Percentiles rank a stretch among this genome's conserved stretches.
These are phyloP conservation scores for Phytophthora melonis DNA, from an alignment of 352 stramenopile species.

Conservation along the genomic window DNA sequence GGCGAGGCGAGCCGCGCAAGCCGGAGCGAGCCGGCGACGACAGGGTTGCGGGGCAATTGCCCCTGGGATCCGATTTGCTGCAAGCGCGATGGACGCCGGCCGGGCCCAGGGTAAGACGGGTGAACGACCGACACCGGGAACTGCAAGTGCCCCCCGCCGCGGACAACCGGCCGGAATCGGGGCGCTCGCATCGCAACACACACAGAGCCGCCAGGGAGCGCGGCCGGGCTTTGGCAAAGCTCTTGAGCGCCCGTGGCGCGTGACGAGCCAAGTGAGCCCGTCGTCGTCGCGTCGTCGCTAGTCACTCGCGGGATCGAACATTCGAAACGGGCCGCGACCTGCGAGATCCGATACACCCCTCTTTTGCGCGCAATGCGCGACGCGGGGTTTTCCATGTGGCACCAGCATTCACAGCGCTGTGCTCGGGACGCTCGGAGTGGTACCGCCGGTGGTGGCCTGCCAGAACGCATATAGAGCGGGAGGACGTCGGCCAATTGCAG, in stretches of 20 bases:
- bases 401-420: no score
- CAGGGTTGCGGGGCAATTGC: background rate
- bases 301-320: slow-evolving; percentile 8
- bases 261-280: slow-evolving; percentile 7
- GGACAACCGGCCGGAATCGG: slow-evolving; percentile 11
- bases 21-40: no score
- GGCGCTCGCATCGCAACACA: slow-evolving; percentile 7
- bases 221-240: slow-evolving; percentile 17
- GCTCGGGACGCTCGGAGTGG: background rate
- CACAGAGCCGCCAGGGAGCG: slow-evolving; percentile 10
- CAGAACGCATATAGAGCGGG: background rate
- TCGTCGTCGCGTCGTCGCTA: slow-evolving; percentile 16
- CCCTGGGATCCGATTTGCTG: slow-evolving; percentile 10
- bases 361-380: background rate
- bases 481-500: background rate
- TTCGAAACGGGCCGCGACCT: slow-evolving; percentile 9
- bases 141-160: slow-evolving; percentile 4
- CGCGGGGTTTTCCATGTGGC: background rate
- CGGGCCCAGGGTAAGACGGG: background rate
- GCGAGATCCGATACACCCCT: background rate
- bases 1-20: background rate
- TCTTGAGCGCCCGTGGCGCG: background rate
- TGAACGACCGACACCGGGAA: slow-evolving; percentile 4
- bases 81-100: background rate
- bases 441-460: background rate